Evolutionary conservation across 164 flowering plant genomes (phyloP), one percentile per base, ranked within the genome.

Genomic region (Chimonanthus salicifolius): DNA sequence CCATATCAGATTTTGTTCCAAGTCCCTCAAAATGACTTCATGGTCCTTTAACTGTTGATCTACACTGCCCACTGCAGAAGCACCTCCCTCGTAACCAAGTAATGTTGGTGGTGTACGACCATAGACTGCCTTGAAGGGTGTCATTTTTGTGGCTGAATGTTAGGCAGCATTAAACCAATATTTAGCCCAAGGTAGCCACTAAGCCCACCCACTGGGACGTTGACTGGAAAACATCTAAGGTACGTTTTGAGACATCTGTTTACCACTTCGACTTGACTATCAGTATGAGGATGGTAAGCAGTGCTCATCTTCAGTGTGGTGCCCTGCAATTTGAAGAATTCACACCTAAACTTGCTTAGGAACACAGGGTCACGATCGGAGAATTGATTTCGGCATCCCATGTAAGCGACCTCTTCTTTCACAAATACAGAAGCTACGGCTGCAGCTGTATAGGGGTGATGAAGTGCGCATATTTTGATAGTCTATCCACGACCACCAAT

Each of bases 61-160:
- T 0, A 71, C 49, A 1, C 3, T 5, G 18, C 5, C 64, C 16
- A 20, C 64, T 6, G 21, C 33, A 2, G 73, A 6, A 6, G 49
- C 21, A 13, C 64, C 47, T 5, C 15, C 7, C 1, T 8, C 6
- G 49, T 71, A 58, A 2, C 18, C 7, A 5, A 13, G 10, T 7
- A 71, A 5, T 18, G 9, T 7, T 6, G 64, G 65, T 15, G 73
- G 64, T 51, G 64, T 62, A 11, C 48, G 15, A 13, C 47, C 64
- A n/a, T 71, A 51, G 10, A 58, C n/a, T 7, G 47, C 72, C 18
- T 71, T 64, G 58, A 51, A 71, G 9, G 49, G 64, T 33, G 72
- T 47, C 46, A 33, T 9, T 45, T 50, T 16, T 16, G 64, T 58
- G 47, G 64, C 4, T 3, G 47, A n/a, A 21, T 71, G 72, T 3